Evolutionary conservation across 148 eudicot genomes (phyloP), one percentile per base, ranked within the genome.

Genomic region (Spergularia bocconei): DNA sequence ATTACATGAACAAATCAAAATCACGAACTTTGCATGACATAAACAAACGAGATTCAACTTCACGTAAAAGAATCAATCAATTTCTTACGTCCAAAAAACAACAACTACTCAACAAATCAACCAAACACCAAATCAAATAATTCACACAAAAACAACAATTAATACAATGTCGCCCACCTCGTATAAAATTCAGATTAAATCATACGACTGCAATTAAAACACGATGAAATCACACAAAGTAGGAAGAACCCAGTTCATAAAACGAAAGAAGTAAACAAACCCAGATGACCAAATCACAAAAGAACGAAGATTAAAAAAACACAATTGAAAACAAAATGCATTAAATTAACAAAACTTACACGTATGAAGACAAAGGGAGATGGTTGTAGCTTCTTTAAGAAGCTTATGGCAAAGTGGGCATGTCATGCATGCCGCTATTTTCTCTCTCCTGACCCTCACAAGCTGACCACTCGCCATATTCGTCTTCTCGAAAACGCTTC

Each of bases 331-430:
- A 57, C 38, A 19, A 53, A 60, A 17, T 61, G 8, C 19, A 14
- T 29, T 29, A 29, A 29, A 29, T 29, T 29, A 38, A n/a, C 17
- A 54, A 17, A 13, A 20, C 91, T 77, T 78, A 94, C 97, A 94
- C 57, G 98, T 94, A 78, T 94, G 98, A 73, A 94, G 97, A 33
- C 98, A 94, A 60, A 92, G 92, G 15, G 91, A 89, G 55, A 91
- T 89, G 16, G 98, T 90, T 20, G 93, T 80, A 13, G 83, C 79
- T 13, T 80, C 76, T 62, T 82, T 83, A 72, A 86, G 83, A 59
- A 94, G 88, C 82, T 85, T 90, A 50, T 89, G 58, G 72, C 98
- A 94, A 33, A 94, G 84, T 55, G 98, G 96, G 77, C 98, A 94
- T 77, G 89, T 94, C 91, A 94, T 88, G 93, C 97, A 91, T 89